phyloP scores from a whole-genome alignment of 768 basidiomycete species.

The Royoungia palumana region DNA sequence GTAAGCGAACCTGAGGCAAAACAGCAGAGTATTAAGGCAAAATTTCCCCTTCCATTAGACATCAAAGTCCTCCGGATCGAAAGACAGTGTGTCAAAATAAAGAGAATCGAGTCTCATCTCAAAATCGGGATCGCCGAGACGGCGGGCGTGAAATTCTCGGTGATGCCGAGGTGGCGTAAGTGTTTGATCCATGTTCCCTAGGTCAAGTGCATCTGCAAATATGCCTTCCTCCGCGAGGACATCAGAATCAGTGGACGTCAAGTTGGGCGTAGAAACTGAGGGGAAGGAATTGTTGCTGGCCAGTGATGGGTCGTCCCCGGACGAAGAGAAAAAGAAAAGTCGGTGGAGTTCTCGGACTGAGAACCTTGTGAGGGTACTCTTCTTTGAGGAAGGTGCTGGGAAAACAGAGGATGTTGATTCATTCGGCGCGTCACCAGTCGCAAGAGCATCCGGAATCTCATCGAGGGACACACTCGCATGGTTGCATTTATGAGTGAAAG shows the following conservation, averaged over 20 bases:
- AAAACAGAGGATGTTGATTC: slow-evolving; percentile 36
- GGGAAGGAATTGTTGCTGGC: background rate
- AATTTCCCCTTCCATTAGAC: slow-evolving; percentile 15
- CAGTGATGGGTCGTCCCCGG: slow-evolving; percentile 3
- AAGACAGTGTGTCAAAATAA: slow-evolving; percentile 68
- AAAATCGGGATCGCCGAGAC: slow-evolving; percentile 42
- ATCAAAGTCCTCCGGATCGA: slow-evolving; percentile 57
- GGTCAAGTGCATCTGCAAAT: slow-evolving; percentile 13
- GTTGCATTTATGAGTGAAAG: slow-evolving; percentile 11
- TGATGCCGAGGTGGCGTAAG: slow-evolving; percentile 2
- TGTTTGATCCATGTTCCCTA: slow-evolving; percentile 20
- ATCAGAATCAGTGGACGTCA: slow-evolving; percentile 16
- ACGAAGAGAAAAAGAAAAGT: slow-evolving; percentile 29
- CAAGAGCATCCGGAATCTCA: slow-evolving; percentile 10
- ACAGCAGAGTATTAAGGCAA: slow-evolving; percentile 12
- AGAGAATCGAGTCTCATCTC: slow-evolving; percentile 72
- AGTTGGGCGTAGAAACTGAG: slow-evolving; percentile 11
- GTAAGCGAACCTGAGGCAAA: background rate
- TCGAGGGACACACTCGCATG: slow-evolving; percentile 26
- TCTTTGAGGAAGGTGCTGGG: slow-evolving; percentile 34
- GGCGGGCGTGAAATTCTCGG: slow-evolving; percentile 6
- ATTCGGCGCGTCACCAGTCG: slow-evolving; percentile 7
- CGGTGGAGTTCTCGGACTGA: slow-evolving; percentile 38
- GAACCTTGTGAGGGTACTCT: slow-evolving; percentile 26
- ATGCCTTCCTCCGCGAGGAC: slow-evolving; percentile 18